Evolutionary conservation across 176 grass and related monocot species (phyloP).

Genomic region (Triticum monococcum): DNA sequence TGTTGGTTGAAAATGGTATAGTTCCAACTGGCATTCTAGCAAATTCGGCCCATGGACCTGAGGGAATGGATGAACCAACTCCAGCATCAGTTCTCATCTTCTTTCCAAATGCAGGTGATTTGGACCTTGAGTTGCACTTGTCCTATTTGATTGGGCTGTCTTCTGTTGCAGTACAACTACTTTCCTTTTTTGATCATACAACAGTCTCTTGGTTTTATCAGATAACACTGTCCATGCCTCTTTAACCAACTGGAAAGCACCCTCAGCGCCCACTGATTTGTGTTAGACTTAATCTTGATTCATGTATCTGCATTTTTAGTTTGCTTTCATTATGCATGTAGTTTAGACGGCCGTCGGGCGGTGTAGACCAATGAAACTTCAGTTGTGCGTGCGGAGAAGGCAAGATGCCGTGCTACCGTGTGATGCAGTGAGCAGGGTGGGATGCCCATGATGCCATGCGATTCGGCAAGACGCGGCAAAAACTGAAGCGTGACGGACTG

Average conservation of each 20-base stretch:
- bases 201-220: conserved; percentile 13
- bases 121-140: background rate
- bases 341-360: too few relatives aligned
- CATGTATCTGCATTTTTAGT: too few relatives aligned
- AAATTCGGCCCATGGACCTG: conserved; percentile 4
- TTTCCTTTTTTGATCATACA: conserved; percentile 38
- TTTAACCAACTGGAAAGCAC: background rate
- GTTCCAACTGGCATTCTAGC: conserved; percentile 9
- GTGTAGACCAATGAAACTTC: too few relatives aligned
- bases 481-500: too few relatives aligned
- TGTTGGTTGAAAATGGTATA: conserved; percentile 2
- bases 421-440: too few relatives aligned
- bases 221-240: conserved; percentile 37
- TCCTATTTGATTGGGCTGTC: background rate
- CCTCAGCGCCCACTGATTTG: too few relatives aligned
- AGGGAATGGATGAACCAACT: conserved; percentile 9
- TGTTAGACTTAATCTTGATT: too few relatives aligned
- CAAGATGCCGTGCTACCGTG: too few relatives aligned
- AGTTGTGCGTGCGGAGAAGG: too few relatives aligned
- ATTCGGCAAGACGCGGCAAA: too few relatives aligned
- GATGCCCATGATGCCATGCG: too few relatives aligned
- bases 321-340: too few relatives aligned
- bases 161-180: background rate
- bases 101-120: conserved; percentile 13
- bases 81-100: conserved; percentile 21